Evolutionary conservation across 108 stramenopile species (phyloP).

Genomic region (Skeletonema potamos): DNA sequence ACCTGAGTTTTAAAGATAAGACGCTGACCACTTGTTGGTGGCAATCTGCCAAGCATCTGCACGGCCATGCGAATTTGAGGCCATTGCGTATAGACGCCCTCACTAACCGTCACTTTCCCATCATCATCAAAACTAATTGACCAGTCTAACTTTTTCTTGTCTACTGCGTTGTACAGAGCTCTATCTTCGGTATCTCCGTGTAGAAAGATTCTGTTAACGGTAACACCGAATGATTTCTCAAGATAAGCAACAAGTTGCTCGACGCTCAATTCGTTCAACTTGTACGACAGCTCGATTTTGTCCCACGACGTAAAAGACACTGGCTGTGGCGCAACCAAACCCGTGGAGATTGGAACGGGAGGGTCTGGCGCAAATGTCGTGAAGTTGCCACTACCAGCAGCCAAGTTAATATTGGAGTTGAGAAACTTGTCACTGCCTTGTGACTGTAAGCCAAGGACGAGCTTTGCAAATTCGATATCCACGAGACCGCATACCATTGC

Average conservation of each 20-base stretch:
- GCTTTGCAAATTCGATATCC: slow-evolving; percentile 78
- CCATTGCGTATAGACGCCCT: slow-evolving; percentile 59
- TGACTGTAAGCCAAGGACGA: slow-evolving; percentile 59
- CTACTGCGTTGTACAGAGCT: slow-evolving; percentile 50
- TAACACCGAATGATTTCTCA: slow-evolving; percentile 48
- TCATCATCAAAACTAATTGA: slow-evolving; percentile 48
- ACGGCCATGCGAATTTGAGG: slow-evolving; percentile 63
- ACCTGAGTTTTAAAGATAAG: slow-evolving; percentile 53
- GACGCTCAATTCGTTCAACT: slow-evolving; percentile 49
- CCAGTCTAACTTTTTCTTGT: slow-evolving; percentile 59
- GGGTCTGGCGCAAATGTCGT: slow-evolving; percentile 59
- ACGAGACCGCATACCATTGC: slow-evolving; percentile 86
- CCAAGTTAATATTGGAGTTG: slow-evolving; percentile 63
- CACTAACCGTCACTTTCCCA: slow-evolving; percentile 50
- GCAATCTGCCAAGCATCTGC: slow-evolving; percentile 52
- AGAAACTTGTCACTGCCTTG: slow-evolving; percentile 58
- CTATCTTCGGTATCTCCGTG: slow-evolving; percentile 47
- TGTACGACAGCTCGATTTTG: slow-evolving; percentile 49
- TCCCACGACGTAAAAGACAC: slow-evolving; percentile 59
- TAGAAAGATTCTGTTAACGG: slow-evolving; percentile 52
- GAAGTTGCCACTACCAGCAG: slow-evolving; percentile 56
- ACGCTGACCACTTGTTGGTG: slow-evolving; percentile 59
- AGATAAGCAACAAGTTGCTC: slow-evolving; percentile 47
- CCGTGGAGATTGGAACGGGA: slow-evolving; percentile 48
- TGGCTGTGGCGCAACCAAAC: slow-evolving; percentile 44